These are phyloP conservation scores for Coemansia brasiliensis DNA, from an alignment of 192 early-diverging fungal species.

Conservation along the genomic window DNA sequence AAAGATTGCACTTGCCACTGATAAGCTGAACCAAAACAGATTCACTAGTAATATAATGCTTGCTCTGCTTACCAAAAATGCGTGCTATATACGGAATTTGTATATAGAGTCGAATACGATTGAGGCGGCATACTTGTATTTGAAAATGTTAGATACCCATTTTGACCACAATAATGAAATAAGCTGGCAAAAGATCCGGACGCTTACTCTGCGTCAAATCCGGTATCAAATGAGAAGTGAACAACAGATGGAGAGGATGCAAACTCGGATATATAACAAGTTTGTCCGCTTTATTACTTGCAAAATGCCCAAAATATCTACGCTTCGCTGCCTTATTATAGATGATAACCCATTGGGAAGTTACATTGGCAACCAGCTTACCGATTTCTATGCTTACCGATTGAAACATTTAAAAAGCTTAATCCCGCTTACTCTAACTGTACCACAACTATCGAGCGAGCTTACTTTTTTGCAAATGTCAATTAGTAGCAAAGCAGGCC, in stretches of 20 bases:
- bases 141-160: not conserved
- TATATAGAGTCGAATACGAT: slow-evolving; percentile 3
- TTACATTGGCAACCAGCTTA: slow-evolving; percentile 4
- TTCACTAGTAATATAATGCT: slow-evolving; percentile 5
- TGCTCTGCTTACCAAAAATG: not conserved
- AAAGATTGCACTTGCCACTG: not conserved
- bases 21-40: not conserved
- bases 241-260: not conserved
- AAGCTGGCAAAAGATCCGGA: slow-evolving; percentile 3
- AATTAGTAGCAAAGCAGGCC: not conserved
- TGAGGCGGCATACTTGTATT: not conserved
- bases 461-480: slow-evolving; percentile 12
- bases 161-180: not conserved
- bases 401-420: slow-evolving; percentile 5
- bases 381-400: slow-evolving; percentile 1
- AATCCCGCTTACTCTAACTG: not conserved
- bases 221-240: not conserved
- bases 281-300: not conserved
- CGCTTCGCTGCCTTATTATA: slow-evolving; percentile 5
- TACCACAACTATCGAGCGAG: not conserved
- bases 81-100: not conserved
- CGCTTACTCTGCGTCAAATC: slow-evolving; percentile 7
- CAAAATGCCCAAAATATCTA: slow-evolving; percentile 1
- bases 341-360: not conserved
- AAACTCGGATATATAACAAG: not conserved